Evolutionary conservation across 495 filamentous ascomycete species (phyloP).

Genomic region (Cercophora samala): DNA sequence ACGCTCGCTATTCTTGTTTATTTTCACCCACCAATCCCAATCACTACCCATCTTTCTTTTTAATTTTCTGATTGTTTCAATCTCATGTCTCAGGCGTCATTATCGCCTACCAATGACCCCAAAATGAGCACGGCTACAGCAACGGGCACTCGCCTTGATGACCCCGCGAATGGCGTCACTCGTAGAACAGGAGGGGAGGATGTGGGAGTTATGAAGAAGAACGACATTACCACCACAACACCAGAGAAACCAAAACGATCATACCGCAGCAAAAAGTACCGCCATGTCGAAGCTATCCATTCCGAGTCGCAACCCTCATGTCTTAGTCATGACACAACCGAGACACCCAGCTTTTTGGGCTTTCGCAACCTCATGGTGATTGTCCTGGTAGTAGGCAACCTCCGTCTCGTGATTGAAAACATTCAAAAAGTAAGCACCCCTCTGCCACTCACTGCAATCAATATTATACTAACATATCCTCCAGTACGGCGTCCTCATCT

Average conservation of each 20-base stretch:
- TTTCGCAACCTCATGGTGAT: constrained; percentile 97
- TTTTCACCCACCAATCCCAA: too few relatives aligned
- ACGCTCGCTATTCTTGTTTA: not conserved
- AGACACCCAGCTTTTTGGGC: constrained; percentile 78
- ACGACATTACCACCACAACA: too few relatives aligned
- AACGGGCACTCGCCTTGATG: constrained; percentile 7
- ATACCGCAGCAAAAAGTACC: constrained; percentile 59
- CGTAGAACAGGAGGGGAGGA: constrained; percentile 9
- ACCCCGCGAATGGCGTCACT: constrained; percentile 26
- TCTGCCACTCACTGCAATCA: constrained; percentile 8
- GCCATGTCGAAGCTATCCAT: constrained; percentile 85
- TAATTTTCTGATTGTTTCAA: not conserved
- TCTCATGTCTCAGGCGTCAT: not conserved
- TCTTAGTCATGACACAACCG: constrained; percentile 74
- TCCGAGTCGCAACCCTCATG: constrained; percentile 67
- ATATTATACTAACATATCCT: constrained; percentile 24
- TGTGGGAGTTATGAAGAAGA: not conserved
- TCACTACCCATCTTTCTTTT: not conserved
- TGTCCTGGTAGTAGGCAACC: constrained; percentile 86
- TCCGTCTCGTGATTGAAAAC: constrained; percentile 92
- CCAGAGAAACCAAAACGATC: constrained; percentile 23
- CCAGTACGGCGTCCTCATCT: constrained; percentile 91
- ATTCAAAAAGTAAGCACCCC: constrained; percentile 73
- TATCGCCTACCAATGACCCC: constrained; percentile 1
- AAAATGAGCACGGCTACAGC: constrained; percentile 8